Base-by-base conservation (phyloP, 495 filamentous ascomycete species). In the Elaphomyces granulatus region DNA sequence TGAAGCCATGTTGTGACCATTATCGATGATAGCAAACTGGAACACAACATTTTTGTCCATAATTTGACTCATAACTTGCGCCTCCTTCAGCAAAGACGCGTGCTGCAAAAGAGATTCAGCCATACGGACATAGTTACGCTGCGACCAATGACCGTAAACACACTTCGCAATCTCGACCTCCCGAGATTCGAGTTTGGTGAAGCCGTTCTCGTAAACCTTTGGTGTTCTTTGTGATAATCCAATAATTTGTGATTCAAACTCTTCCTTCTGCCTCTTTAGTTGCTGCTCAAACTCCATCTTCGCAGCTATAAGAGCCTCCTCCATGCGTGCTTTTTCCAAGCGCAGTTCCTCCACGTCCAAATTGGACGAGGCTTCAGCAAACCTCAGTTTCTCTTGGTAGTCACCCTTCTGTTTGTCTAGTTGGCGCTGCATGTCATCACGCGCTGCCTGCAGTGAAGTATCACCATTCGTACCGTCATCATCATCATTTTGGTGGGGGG, bases 21-120 rank as follows among this genome's bases (percentile, higher is more conserved):
- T 67, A 44, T 92, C 87, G 19, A 96, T 74, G 41, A 96, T 75
- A 14, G 85, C 80, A 54, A 94, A 96, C 59, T 98, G 90, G 60
- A 98, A 98, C 23, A 88, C 82, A 12, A 94, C 80, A 46, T 77
- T 77, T 60, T 94, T 90, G 48, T 90, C 86, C 71, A 98, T 83
- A 45, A 87, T 85, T 43, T 94, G 85, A 61, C 92, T 95, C 82
- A 98, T 88, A 36, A 98, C 77, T 54, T 98, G 90, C 3, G 88
- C 92, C 55, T 98, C 90, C 57, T 98, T 98, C 31, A 96, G 60
- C 26, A 75, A 75, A 9, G 81, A 76, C 6, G 88, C 88, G 58
- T 92, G 75, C 47, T 92, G 84, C 17, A 98, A 58, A 20, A 96
- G 75, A 10, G 79, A 77, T 56, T 95, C 90, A n/a, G 87, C 85